These are phyloP conservation scores for Berberis thunbergii DNA, from an alignment of 164 flowering plant genomes.

Conservation along the genomic window DNA sequence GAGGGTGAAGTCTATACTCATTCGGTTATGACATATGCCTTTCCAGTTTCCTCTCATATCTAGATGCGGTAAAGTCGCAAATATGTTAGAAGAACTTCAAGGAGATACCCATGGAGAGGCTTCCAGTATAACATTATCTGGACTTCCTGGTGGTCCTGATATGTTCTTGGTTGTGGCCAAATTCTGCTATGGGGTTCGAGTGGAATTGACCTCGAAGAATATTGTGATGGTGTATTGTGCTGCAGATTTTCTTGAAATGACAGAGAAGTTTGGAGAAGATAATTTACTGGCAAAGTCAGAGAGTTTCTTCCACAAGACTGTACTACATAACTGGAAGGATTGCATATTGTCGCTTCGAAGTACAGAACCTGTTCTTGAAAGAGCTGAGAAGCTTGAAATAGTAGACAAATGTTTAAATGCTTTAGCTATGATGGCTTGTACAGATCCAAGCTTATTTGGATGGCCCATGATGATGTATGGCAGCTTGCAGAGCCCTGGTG, in stretches of 20 bases:
- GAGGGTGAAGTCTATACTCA: no score
- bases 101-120: conserved; percentile 13
- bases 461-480: conserved; percentile 99
- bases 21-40: conserved; percentile 4
- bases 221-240: conserved; percentile 56
- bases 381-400: conserved; percentile 60
- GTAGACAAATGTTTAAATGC: conserved; percentile 52
- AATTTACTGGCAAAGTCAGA: conserved; percentile 59
- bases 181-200: conserved; percentile 65
- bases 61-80: conserved; percentile 65
- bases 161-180: conserved; percentile 54
- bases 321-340: conserved; percentile 86
- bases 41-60: conserved; percentile 82
- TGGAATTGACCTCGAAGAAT: conserved; percentile 68
- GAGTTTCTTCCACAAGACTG: conserved; percentile 47
- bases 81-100: conserved; percentile 35
- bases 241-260: conserved; percentile 82
- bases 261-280: conserved; percentile 70
- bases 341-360: conserved; percentile 74
- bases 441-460: conserved; percentile 90
- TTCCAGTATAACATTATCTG: conserved; percentile 28
- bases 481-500: conserved; percentile 91
- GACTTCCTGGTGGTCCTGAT: conserved; percentile 81
- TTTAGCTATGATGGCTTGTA: conserved; percentile 76
- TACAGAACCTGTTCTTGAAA: conserved; percentile 39